phyloP scores from a whole-genome alignment of 148 eudicot genomes.

The Camellia japonica region DNA sequence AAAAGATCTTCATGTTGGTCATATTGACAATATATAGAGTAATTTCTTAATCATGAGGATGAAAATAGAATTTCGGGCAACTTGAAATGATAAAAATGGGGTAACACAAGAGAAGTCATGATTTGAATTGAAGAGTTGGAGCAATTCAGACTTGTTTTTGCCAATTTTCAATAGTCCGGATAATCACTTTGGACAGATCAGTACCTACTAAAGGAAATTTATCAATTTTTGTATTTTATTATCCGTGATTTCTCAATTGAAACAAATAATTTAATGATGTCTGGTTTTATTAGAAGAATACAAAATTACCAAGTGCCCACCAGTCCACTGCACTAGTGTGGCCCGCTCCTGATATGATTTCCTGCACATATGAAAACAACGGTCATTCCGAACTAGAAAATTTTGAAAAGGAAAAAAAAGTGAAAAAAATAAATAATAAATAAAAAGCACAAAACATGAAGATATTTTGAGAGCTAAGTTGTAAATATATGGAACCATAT shows the following conservation, averaged over 20 bases:
- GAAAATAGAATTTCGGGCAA: not conserved
- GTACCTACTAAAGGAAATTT: not conserved
- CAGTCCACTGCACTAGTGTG: slow-evolving; percentile 99
- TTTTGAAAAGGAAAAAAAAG: not conserved
- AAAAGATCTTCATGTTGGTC: no score
- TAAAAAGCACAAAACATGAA: not conserved
- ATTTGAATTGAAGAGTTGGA: not conserved
- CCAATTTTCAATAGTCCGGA: not conserved
- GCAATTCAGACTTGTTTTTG: not conserved
- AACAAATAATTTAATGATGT: not conserved
- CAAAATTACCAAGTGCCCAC: slow-evolving; percentile 93
- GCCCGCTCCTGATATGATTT: slow-evolving; percentile 87
- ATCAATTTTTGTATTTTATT: not conserved
- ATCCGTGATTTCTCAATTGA: no score
- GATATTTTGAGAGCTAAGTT: not conserved
- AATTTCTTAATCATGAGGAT: no score
- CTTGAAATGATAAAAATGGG: not conserved
- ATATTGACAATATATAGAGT: no score
- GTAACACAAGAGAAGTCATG: not conserved
- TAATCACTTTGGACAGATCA: not conserved
- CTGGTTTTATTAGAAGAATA: not conserved
- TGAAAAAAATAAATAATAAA: not conserved
- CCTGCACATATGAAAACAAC: slow-evolving; percentile 39
- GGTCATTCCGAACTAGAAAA: not conserved
- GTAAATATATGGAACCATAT: no score